Conservation (phyloP, 805 yeast genomes). For the Spencermartinsiella europaea region DNA sequence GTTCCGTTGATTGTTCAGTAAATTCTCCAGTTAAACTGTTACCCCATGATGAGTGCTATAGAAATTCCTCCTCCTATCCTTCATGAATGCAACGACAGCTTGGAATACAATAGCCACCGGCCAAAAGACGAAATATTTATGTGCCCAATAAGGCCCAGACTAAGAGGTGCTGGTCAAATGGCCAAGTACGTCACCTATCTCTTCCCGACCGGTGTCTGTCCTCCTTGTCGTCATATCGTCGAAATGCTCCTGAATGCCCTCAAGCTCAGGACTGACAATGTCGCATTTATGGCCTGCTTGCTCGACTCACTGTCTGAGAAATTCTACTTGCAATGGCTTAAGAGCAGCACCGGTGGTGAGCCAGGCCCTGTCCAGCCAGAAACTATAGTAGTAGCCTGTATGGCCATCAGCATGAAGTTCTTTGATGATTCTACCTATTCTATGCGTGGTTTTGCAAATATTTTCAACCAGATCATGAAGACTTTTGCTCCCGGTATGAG, state of each 20-base stretch:
- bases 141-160: slow-evolving; percentile 3
- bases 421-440: slow-evolving; percentile 12
- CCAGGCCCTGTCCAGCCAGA: slow-evolving; percentile 12
- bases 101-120: neutral
- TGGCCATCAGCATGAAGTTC: slow-evolving; percentile 15
- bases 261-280: slow-evolving; percentile 3
- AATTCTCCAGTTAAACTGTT: no score
- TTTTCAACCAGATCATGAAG: slow-evolving; percentile 5
- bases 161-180: neutral
- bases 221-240: slow-evolving; percentile 5
- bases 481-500: neutral
- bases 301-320: slow-evolving; percentile 14
- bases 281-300: slow-evolving; percentile 10
- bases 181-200: slow-evolving; percentile 8
- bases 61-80: neutral
- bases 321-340: slow-evolving; percentile 15
- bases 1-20: no score
- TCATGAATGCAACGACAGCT: neutral
- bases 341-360: slow-evolving; percentile 12
- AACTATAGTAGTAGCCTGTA: slow-evolving; percentile 11
- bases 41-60: neutral
- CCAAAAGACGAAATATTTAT: neutral
- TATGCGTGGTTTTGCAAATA: slow-evolving; percentile 2
- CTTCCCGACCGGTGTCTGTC: slow-evolving; percentile 7
- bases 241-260: slow-evolving; percentile 4